Evolutionary conservation across 176 grass and related monocot species (phyloP).

Genomic region (Urochloa ruziziensis): DNA sequence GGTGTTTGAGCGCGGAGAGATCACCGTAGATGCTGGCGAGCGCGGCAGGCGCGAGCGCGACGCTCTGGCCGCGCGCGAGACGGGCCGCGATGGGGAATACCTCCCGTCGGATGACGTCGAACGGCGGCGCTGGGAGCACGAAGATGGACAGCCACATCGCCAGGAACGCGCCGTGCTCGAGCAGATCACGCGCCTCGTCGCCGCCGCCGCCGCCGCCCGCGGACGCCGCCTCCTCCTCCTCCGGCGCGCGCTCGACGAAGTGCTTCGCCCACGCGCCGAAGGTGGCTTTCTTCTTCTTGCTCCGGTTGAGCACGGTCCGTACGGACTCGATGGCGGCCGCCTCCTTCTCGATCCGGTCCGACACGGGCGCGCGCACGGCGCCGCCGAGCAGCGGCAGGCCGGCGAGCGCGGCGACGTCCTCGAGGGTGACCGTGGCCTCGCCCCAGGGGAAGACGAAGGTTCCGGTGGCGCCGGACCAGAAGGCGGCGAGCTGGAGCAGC

Average conservation of each 20-base stretch:
- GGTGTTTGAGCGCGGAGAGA: conserved; percentile 22
- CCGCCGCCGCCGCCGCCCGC: not conserved
- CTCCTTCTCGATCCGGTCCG: not conserved
- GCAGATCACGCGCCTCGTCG: not conserved
- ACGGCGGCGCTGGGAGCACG: conserved; percentile 28
- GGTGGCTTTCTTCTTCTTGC: not conserved
- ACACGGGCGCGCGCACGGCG: conserved; percentile 16
- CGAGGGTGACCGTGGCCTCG: conserved; percentile 53
- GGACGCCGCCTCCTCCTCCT: not conserved
- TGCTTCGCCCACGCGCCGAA: conserved; percentile 26
- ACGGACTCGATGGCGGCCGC: conserved; percentile 5
- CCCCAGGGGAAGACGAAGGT: conserved; percentile 61
- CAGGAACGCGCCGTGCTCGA: conserved; percentile 56
- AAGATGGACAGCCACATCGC: conserved; percentile 49
- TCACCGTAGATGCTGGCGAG: conserved; percentile 52
- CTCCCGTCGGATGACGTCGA: conserved; percentile 13
- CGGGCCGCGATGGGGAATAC: conserved; percentile 34
- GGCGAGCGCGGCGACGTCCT: conserved; percentile 39
- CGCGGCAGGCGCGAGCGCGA: conserved; percentile 44
- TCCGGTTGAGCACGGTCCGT: conserved; percentile 11
- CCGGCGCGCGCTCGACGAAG: conserved; percentile 11
- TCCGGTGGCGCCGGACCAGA: conserved; percentile 41
- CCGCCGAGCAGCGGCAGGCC: conserved; percentile 35
- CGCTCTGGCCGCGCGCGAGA: conserved; percentile 29
- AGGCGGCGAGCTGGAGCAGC: conserved; percentile 32